Evolutionary conservation across 2,329 filamentous ascomycete genomes (phyloP), one percentile per base, ranked within the genome.

Genomic region (Alternaria dauci): DNA sequence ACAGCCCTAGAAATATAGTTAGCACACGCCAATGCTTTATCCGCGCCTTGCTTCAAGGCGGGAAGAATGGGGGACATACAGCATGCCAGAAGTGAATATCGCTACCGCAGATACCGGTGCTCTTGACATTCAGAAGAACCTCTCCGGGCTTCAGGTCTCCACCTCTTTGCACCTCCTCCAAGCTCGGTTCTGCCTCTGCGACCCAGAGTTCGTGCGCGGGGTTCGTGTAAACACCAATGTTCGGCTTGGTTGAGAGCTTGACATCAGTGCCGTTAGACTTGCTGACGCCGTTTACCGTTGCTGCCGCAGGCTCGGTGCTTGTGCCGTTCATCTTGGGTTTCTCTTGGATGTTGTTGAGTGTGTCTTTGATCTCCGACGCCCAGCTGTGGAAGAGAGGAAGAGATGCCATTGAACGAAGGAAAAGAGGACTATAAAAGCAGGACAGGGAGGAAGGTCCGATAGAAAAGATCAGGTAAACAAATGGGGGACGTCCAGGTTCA

Each of bases 51-150:
- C 36, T 25, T 26, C 20, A 2, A 42, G 38, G 18, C 16, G 16
- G 4, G 39, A 23, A n/a, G 5, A 36, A 14, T 28, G 55, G 8
- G 52, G 8, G 52, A 66, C 76, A 18, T 73, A 77, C 94, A 51
- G 91, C 91, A 77, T 96, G 92, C 94, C 94, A 98, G 84, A 98
- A 98, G 82, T 98, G 94, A 58, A 98, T 90, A 80, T 97, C 94
- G 62, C 84, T 95, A 88, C 94, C 94, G 84, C 95, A 98, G 73
- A 98, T 98, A 58, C 95, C 95, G 8, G 94, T 97, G 81, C 92
- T 96, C 81, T 94, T 92, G 79, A 98, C 88, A 56, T 92, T 92
- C 64, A 98, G 80, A 26, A 92, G 93, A 50, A 97, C 93, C 81
- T 97, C 91, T 52, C 94, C 94, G 25, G 87, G 85, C 80, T 91